These are phyloP conservation scores for Paxillus ammoniavirescens DNA, from an alignment of 768 basidiomycete genomes.

Conservation along the genomic window DNA sequence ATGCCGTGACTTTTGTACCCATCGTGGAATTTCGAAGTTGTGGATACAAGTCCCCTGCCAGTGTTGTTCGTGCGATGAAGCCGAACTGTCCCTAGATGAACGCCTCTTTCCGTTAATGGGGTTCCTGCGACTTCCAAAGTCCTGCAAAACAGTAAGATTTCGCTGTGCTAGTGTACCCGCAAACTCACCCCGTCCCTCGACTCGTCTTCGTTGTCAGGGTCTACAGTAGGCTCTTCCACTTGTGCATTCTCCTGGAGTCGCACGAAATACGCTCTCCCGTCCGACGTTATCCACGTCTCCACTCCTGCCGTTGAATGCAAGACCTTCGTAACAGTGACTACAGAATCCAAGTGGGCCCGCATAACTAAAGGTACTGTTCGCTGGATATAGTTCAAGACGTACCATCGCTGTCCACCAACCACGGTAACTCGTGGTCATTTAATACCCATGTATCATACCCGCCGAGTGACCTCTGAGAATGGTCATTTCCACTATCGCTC, in stretches of 20 bases:
- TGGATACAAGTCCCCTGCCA: constrained; percentile 86
- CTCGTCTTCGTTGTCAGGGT: constrained; percentile 42
- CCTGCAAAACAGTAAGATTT: constrained; percentile 6
- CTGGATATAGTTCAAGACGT: constrained; percentile 15
- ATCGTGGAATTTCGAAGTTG: constrained; percentile 67
- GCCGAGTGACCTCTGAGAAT: constrained; percentile 34
- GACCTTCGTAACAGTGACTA: constrained; percentile 71
- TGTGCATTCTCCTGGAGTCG: constrained; percentile 47
- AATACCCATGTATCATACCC: constrained; percentile 71
- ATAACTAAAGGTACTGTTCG: not conserved
- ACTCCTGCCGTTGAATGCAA: constrained; percentile 54
- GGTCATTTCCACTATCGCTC: constrained; percentile 34
- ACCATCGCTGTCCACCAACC: constrained; percentile 79
- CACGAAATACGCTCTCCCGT: constrained; percentile 80
- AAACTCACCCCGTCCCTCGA: constrained; percentile 46
- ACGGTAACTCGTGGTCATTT: constrained; percentile 63
- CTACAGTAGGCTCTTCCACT: constrained; percentile 1
- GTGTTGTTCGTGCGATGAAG: constrained; percentile 14
- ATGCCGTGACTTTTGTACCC: constrained; percentile 74
- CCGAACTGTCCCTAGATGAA: constrained; percentile 1
- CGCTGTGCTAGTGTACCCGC: not conserved
- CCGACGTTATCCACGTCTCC: constrained; percentile 84
- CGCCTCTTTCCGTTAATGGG: constrained; percentile 8
- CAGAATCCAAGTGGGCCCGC: not conserved
- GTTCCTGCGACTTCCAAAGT: not conserved